Base-by-base conservation (phyloP, 2,329 filamentous ascomycete genomes). In the Nemania sp. region DNA sequence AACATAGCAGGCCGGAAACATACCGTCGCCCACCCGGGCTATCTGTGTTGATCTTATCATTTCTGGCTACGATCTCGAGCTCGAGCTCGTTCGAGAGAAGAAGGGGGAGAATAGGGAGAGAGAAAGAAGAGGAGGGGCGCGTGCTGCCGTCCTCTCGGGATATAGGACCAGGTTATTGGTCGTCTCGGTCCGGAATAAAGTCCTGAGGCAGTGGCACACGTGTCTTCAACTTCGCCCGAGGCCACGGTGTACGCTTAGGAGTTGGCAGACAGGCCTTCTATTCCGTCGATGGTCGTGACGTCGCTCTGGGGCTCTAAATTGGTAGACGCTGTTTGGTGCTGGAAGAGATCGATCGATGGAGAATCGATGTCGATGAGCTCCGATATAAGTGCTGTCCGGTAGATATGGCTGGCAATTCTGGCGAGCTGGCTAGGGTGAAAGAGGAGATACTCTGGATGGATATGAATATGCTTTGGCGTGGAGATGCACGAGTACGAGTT, bases 11-110 rank as follows among this genome's bases (percentile, higher is more conserved):
- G 62, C 49, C 58, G 61, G 15, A 40, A 34, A 63, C 70, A 60
- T 73, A 95, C 92, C 94, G 79, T 98, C 95, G 53, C 71, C 69
- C 62, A 98, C 85, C 77, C 95, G 86, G 67, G 92, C 90, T 79
- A 99, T 97, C 79, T 97, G 91, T 54, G 94, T 99, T 71, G 93
- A 95, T 76, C 86, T 87, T 72, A 97, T 94, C 92, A 94, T 95
- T n/a, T 25, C 67, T 42, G 18, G 53, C 32, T 52, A 29, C 60
- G 47, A 15, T 56, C 12, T 57, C 21, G 17, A 46, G 29, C 12
- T 57, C 21, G 17, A 46, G 29, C 50, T 32, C 15, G 25, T 18
- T 48, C 25, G 25, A 29, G 25, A 29, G 25, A 29, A 7, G 25
- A 29, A 29, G 25, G 7, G 4, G 7, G 25, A 29, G 25, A 29